phyloP scores from a whole-genome alignment of 441 rosid species.

The Croton laevigatus region DNA sequence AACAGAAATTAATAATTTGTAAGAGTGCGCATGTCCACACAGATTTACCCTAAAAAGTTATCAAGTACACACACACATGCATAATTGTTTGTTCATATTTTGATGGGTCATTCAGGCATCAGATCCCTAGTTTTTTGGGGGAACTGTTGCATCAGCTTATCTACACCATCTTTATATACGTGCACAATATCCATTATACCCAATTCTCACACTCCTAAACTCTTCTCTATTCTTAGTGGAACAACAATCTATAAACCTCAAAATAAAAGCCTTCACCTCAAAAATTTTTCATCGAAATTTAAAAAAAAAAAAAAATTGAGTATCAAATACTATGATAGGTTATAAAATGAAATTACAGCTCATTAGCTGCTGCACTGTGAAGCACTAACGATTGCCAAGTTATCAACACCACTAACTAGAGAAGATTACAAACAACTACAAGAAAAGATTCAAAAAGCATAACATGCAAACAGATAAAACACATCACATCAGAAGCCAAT shows the following conservation, averaged over 20 bases:
- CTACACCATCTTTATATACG: neutral
- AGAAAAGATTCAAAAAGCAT: neutral
- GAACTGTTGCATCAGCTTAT: neutral
- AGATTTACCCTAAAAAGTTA: neutral
- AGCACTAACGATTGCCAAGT: neutral
- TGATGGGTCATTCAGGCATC: neutral
- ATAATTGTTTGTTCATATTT: neutral
- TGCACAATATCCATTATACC: neutral
- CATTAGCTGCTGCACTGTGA: neutral
- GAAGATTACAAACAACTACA: neutral
- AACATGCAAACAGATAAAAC: neutral
- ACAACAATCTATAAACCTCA: neutral
- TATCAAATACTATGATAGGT: neutral
- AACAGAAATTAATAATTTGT: neutral
- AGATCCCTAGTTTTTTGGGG: neutral
- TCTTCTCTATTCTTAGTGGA: neutral
- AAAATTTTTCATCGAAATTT: neutral
- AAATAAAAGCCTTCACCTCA: neutral
- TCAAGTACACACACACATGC: neutral
- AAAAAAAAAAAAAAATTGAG: no score
- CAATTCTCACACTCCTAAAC: neutral
- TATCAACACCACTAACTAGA: neutral
- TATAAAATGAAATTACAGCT: neutral
- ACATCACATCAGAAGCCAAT: neutral
- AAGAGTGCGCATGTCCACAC: neutral